Evolutionary conservation across 345 rosid species (phyloP), one percentile per base, ranked within the genome.

Genomic region (Cardamine occulta): DNA sequence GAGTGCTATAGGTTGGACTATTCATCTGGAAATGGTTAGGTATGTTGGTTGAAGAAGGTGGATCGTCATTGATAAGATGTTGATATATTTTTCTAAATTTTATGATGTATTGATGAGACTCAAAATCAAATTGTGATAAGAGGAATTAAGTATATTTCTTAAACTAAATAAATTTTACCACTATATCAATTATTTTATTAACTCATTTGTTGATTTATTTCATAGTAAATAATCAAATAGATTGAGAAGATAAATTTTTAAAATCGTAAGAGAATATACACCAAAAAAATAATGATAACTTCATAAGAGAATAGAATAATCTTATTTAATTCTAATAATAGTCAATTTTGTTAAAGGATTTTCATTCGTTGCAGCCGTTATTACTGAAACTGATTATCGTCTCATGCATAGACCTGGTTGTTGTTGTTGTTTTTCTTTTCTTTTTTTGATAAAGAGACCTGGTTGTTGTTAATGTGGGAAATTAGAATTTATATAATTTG

Each of bases 1-100:
- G 57, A 12, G 17, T 53, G 18, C 8, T 54, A 54, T 7, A 26
- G 10, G 34, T 54, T 54, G 17, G 58, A 24, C 18, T 54, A 24
- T 54, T 54, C 58, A 54, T 55, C 34, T 28, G 34, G 9, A 54
- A 2, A 14, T 55, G 3, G 60, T 55, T 55, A 55, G 21, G 61
- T 28, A 14, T 29, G 19, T 55, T 55, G 61, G 11, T 29, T 40
- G 15, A 15, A 55, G 11, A 14, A 0, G 17, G 18, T 55, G 7
- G 60, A 55, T 28, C 34, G 15, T 26, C 35, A 55, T 14, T 55
- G 58, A 53, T 53, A 14, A 55, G 35, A 55, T 55, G 60, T 26
- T 55, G 9, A 24, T 29, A 26, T 14, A 14, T 55, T 54, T 13
- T 26, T 9, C 7, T 26, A 26, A 28, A 54, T 13, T 26, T 14